Evolutionary conservation across 2,329 filamentous ascomycete species (phyloP), one percentile per base, ranked within the genome.

Genomic region (Colletotrichum paranaense): DNA sequence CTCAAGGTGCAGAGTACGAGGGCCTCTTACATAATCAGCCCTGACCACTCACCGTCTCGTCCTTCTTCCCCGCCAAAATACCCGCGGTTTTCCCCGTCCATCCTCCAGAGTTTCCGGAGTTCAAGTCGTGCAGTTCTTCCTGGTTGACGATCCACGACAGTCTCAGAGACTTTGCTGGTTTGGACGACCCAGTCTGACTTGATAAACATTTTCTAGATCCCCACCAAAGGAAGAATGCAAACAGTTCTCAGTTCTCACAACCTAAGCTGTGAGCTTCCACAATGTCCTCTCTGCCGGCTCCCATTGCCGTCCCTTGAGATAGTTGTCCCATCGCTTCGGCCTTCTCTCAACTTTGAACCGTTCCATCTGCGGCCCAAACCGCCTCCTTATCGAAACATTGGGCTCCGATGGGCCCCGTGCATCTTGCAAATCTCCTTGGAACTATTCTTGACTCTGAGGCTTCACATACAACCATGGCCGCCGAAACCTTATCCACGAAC

Each of bases 21-120:
- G 16, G 7, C 22, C 19, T 16, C 30, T 58, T 35, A 35, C 30
- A 32, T 58, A 22, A 22, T 22, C 28, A 1, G 5, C 30, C 8
- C 46, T 55, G 55, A 8, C 62, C 57, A 62, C 32, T 71, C 63
- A 62, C 63, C 62, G 57, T 71, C 56, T 67, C 28, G 35, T n/a
- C 35, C 19, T 57, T 67, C 42, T 53, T 70, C 60, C 67, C 62
- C 60, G 35, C 60, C 38, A 58, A 26, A 8, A 30, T 11, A 30
- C 26, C 55, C 16, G 14, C 16, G 19, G 6, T n/a, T n/a, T 49
- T n/a, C 19, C 42, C 42, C 19, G 42, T 49, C 42, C 42, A 6
- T 49, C 19, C 42, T 49, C 42, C 42, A 49, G 42, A 19, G 16
- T 35, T 35, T 35, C 4, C 32, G 4, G 32, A 35, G 4, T 12